These are phyloP conservation scores for Galium porrigens DNA, from an alignment of 305 asterid genomes.

Conservation along the genomic window DNA sequence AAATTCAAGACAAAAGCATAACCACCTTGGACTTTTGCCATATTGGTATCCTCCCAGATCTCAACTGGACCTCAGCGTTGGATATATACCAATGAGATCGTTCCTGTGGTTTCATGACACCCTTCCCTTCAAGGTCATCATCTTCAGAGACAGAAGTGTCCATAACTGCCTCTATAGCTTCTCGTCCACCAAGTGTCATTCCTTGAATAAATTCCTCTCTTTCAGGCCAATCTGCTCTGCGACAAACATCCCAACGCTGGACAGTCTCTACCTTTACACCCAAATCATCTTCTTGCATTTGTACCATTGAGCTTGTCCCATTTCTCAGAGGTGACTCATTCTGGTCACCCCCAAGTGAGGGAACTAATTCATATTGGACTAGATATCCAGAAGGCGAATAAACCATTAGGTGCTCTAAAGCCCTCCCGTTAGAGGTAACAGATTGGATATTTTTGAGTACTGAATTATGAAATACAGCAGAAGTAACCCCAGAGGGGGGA, in stretches of 20 bases:
- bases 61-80: conserved; percentile 90
- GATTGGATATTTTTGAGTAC: conserved; percentile 27
- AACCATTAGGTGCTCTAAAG: conserved; percentile 70
- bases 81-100: conserved; percentile 68
- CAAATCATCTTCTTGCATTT: conserved; percentile 53
- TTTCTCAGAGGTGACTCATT: conserved; percentile 31
- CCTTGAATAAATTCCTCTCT: conserved; percentile 64
- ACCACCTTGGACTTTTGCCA: conserved; percentile 58
- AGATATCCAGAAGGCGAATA: conserved; percentile 83
- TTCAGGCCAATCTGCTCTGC: conserved; percentile 84
- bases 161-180: conserved; percentile 29
- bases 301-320: conserved; percentile 37
- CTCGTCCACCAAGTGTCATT: conserved; percentile 35
- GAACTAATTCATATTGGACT: conserved; percentile 68
- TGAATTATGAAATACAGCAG: conserved; percentile 73
- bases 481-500: conserved; percentile 75
- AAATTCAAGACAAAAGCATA: not conserved
- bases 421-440: conserved; percentile 26
- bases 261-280: conserved; percentile 72
- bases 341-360: conserved; percentile 44
- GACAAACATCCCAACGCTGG: conserved; percentile 98
- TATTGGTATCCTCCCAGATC: conserved; percentile 56
- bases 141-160: conserved; percentile 34
- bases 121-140: conserved; percentile 30
- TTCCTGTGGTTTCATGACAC: conserved; percentile 36